Percentiles rank a stretch among this genome's conserved stretches.
Evolutionary conservation across 2,329 filamentous ascomycete species (phyloP).

Genomic region (Xylaria sp.): DNA sequence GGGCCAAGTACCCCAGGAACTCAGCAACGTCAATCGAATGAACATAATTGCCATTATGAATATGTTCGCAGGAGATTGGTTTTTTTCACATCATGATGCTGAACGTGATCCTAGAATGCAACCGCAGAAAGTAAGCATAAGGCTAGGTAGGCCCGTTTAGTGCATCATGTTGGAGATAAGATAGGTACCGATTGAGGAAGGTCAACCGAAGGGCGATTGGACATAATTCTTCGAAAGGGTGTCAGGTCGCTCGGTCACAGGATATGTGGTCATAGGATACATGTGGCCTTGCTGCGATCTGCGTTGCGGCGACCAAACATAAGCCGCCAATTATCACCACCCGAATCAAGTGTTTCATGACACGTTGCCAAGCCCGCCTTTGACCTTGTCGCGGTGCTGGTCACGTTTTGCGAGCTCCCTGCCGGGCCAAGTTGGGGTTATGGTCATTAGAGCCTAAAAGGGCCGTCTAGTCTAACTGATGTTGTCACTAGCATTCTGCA

Average conservation of each 20-base stretch:
- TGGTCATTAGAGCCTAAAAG: neutral
- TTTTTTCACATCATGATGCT: neutral
- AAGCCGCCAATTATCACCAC: neutral
- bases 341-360: neutral
- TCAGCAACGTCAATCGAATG: neutral
- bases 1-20: neutral
- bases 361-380: conserved; percentile 14
- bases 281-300: neutral
- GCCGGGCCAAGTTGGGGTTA: neutral
- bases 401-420: conserved; percentile 3
- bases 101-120: conserved; percentile 23
- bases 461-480: no score
- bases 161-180: conserved; percentile 7
- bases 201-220: neutral
- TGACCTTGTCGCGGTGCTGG: neutral
- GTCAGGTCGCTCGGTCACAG: conserved; percentile 17
- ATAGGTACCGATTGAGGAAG: conserved; percentile 23
- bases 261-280: conserved; percentile 13
- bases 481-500: no score
- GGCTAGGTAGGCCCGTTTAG: conserved; percentile 14
- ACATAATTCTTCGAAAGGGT: neutral
- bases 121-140: conserved; percentile 8
- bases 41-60: neutral
- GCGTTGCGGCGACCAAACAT: conserved; percentile 3
- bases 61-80: neutral